A percentile compares a stretch with the other conserved stretches of the same genome.
Conservation (phyloP, 768 basidiomycete genomes). For the Omphalotus guepiniiformis region DNA sequence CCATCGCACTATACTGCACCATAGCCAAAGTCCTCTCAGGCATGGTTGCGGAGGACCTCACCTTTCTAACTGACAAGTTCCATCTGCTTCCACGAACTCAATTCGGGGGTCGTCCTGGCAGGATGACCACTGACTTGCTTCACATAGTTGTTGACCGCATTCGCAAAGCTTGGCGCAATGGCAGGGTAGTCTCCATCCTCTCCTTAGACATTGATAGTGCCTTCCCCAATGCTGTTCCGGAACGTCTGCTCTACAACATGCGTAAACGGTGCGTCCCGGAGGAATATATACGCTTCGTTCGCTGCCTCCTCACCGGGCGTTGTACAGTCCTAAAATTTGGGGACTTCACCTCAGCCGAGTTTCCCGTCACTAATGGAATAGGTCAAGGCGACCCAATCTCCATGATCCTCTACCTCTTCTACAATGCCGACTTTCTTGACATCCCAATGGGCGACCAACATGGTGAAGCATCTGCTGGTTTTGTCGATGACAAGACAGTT, state of each 20-base stretch:
- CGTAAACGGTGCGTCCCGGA: slow-evolving; percentile 19
- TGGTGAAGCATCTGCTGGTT: slow-evolving; percentile 8
- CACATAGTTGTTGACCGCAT: slow-evolving; percentile 18
- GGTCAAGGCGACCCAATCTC: slow-evolving; percentile 25
- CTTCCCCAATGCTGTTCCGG: slow-evolving; percentile 20
- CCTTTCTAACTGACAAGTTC: slow-evolving; percentile 13
- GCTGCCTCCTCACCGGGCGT: slow-evolving; percentile 14
- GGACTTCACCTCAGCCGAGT: slow-evolving; percentile 18
- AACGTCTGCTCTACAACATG: slow-evolving; percentile 21
- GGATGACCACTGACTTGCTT: slow-evolving; percentile 24
- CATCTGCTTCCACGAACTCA: slow-evolving; percentile 21
- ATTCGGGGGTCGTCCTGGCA: slow-evolving; percentile 25
- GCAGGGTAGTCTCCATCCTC: slow-evolving; percentile 20
- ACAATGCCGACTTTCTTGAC: slow-evolving; percentile 20
- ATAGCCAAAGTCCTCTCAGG: neutral
- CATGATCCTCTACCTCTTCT: slow-evolving; percentile 21
- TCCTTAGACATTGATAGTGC: slow-evolving; percentile 27
- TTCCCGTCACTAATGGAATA: slow-evolving; percentile 17
- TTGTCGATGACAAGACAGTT: slow-evolving; percentile 17
- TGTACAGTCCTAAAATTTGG: slow-evolving; percentile 22
- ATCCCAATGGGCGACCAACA: slow-evolving; percentile 1
- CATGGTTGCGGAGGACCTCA: slow-evolving; percentile 12
- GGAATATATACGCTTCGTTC: slow-evolving; percentile 11
- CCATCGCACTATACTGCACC: neutral
- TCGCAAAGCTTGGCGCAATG: slow-evolving; percentile 19